A percentile compares a stretch with the other conserved stretches of the same genome.
Evolutionary conservation across 1,284 basidiomycete species (phyloP).

Genomic region (Taiwanofungus camphoratus): DNA sequence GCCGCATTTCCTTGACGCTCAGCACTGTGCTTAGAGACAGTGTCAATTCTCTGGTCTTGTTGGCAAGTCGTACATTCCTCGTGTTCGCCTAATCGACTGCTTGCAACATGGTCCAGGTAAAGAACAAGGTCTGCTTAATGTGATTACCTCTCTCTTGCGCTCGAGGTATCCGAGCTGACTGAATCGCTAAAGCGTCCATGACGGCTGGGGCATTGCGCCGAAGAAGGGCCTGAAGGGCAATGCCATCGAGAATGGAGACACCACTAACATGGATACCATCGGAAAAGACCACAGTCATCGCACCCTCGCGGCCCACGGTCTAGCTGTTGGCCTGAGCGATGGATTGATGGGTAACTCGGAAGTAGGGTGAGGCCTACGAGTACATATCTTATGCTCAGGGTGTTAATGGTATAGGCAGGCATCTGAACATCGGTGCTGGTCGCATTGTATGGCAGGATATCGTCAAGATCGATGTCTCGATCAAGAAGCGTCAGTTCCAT

Average conservation of each 20-base stretch:
- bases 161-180: neutral
- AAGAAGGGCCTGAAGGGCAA: slow-evolving; percentile 73
- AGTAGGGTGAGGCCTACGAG: slow-evolving; percentile 63
- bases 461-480: slow-evolving; percentile 84
- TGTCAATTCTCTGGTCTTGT: too few relatives aligned
- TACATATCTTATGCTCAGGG: neutral
- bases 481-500: slow-evolving; percentile 85
- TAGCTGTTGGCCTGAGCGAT: slow-evolving; percentile 83
- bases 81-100: neutral
- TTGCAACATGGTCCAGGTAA: slow-evolving; percentile 42
- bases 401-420: slow-evolving; percentile 39
- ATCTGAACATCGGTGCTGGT: slow-evolving; percentile 89
- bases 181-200: slow-evolving; percentile 67
- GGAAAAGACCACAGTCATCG: slow-evolving; percentile 71
- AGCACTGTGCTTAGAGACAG: too few relatives aligned
- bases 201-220: slow-evolving; percentile 84
- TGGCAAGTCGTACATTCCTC: neutral
- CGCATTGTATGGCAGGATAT: slow-evolving; percentile 95
- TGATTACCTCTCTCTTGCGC: slow-evolving; percentile 31
- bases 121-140: slow-evolving; percentile 91
- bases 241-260: slow-evolving; percentile 78
- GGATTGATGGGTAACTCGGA: slow-evolving; percentile 96
- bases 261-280: slow-evolving; percentile 85
- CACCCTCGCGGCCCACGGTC: slow-evolving; percentile 75
- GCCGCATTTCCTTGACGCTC: neutral